These are phyloP conservation scores for Nemania serpens DNA, from an alignment of 2,329 filamentous ascomycete species.

Conservation along the genomic window DNA sequence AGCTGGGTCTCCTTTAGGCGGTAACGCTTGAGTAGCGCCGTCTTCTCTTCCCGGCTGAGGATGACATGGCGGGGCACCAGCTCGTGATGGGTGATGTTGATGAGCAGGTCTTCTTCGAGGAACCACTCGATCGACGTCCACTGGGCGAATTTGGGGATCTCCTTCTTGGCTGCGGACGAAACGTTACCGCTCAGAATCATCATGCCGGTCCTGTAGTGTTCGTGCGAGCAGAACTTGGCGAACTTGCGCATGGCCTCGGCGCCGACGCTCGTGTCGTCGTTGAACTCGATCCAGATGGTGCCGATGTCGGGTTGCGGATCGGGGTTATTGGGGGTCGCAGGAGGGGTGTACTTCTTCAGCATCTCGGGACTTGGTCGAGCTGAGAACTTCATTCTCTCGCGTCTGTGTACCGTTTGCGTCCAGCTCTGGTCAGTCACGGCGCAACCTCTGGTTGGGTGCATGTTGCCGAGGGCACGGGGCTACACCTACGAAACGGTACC, in stretches of 20 bases:
- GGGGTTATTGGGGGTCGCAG: conserved; percentile 69
- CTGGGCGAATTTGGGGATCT: conserved; percentile 76
- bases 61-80: conserved; percentile 92
- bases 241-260: conserved; percentile 92
- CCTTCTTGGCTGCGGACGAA: conserved; percentile 84
- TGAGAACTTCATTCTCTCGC: conserved; percentile 83
- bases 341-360: conserved; percentile 80
- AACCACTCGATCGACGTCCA: conserved; percentile 90
- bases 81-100: conserved; percentile 98
- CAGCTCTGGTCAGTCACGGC: conserved; percentile 11
- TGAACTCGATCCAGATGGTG: conserved; percentile 93
- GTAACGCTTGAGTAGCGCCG: conserved; percentile 82
- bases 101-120: conserved; percentile 90
- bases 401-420: conserved; percentile 56
- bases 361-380: conserved; percentile 83
- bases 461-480: background rate
- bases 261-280: conserved; percentile 75
- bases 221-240: conserved; percentile 76
- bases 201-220: conserved; percentile 87
- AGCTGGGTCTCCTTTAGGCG: conserved; percentile 97
- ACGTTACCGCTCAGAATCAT: conserved; percentile 84
- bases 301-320: conserved; percentile 77
- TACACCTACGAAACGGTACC: conserved; percentile 74
- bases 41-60: conserved; percentile 88
- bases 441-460: background rate